Percentiles rank a stretch among this genome's conserved stretches.
Conservation (phyloP, 495 filamentous ascomycete genomes). For the Evernia prunastri region DNA sequence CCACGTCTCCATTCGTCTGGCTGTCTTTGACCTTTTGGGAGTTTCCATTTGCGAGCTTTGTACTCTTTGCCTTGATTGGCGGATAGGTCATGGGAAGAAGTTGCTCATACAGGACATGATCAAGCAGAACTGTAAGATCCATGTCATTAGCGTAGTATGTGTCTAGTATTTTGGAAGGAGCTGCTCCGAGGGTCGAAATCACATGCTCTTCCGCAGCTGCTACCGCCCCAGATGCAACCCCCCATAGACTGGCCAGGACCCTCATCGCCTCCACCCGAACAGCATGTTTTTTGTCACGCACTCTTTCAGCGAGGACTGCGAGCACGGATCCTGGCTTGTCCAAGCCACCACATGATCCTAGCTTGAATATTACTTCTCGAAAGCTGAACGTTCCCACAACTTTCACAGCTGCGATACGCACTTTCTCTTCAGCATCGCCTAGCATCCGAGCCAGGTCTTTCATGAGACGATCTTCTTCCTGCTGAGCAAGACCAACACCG, state of each 20-base stretch:
- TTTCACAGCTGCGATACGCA: conserved; percentile 79
- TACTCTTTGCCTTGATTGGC: conserved; percentile 62
- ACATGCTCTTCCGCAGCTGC: conserved; percentile 74
- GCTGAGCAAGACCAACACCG: conserved; percentile 70
- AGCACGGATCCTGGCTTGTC: conserved; percentile 64
- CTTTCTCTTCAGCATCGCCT: conserved; percentile 81
- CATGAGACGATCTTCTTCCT: conserved; percentile 67
- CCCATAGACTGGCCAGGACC: conserved; percentile 80
- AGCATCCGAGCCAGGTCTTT: conserved; percentile 71
- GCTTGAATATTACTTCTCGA: conserved; percentile 68
- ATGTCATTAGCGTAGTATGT: conserved; percentile 85
- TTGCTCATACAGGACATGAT: conserved; percentile 78
- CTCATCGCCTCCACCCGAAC: conserved; percentile 83
- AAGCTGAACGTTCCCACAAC: conserved; percentile 72
- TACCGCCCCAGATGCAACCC: conserved; percentile 80
- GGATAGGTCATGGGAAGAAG: conserved; percentile 82
- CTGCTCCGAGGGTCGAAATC: conserved; percentile 61
- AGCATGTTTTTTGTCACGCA: conserved; percentile 74
- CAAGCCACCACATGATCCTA: conserved; percentile 67
- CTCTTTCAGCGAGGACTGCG: conserved; percentile 74
- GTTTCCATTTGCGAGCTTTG: conserved; percentile 51
- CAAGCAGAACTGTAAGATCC: conserved; percentile 76
- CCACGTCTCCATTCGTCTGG: conserved; percentile 39
- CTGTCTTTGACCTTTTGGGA: conserved; percentile 53
- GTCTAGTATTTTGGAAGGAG: conserved; percentile 80